A percentile compares a stretch with the other conserved stretches of the same genome.
Conservation (phyloP, 202 grass and related monocot genomes). For the Hordeum pubiflorum region DNA sequence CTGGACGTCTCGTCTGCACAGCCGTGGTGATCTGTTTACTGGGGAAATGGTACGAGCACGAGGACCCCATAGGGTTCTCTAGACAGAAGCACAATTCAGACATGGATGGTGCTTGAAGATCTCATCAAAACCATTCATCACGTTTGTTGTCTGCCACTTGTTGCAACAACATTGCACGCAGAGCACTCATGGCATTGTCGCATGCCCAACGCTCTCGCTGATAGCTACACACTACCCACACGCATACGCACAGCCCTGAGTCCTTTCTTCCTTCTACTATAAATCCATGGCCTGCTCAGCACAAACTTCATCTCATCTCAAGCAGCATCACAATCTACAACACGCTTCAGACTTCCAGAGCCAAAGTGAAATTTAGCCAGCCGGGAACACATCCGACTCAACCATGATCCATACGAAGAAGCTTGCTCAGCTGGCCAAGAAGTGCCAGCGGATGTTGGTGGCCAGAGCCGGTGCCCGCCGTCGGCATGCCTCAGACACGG, state of each 20-base stretch:
- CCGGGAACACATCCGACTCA: background rate
- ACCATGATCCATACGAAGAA: constrained; percentile 34
- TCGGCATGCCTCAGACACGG: background rate
- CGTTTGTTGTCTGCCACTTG: background rate
- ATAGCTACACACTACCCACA: background rate
- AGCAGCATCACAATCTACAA: background rate
- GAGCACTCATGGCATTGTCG: constrained; percentile 23
- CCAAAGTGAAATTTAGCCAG: background rate
- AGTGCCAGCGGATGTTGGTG: constrained; percentile 27
- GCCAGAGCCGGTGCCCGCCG: background rate
- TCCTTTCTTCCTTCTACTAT: constrained; percentile 23
- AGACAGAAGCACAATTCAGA: background rate
- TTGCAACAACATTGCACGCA: background rate
- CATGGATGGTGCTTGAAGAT: background rate
- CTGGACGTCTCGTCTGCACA: background rate
- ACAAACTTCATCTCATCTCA: background rate
- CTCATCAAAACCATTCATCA: background rate
- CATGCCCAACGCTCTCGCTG: background rate
- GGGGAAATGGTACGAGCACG: background rate
- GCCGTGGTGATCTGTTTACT: background rate
- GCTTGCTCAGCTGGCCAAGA: constrained; percentile 37
- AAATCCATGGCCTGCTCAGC: background rate
- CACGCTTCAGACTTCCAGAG: background rate
- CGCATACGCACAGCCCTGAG: background rate
- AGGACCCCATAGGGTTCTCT: background rate